Conservation (phyloP, 805 yeast genomes). For the Teunomyces cretensis region DNA sequence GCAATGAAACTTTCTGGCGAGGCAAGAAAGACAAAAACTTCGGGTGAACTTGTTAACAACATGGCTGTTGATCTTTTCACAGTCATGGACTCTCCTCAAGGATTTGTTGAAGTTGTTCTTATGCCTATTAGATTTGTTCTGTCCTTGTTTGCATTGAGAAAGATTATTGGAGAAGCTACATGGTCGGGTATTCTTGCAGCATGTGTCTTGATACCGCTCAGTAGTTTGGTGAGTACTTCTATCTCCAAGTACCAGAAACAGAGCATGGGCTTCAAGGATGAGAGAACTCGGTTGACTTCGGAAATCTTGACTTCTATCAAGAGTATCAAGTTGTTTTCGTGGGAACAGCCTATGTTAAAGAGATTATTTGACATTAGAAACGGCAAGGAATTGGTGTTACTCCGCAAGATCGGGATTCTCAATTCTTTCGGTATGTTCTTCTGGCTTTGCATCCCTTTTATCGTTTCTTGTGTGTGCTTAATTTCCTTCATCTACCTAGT, state of each 20-base stretch:
- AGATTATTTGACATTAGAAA: constrained; percentile 56
- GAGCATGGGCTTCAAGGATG: constrained; percentile 59
- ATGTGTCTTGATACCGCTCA: constrained; percentile 57
- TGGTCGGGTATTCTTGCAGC: constrained; percentile 56
- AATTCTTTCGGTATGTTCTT: constrained; percentile 49
- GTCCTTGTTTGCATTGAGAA: constrained; percentile 54
- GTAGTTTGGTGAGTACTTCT: constrained; percentile 50
- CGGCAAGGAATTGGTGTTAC: constrained; percentile 53
- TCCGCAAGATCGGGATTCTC: constrained; percentile 48
- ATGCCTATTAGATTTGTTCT: constrained; percentile 57
- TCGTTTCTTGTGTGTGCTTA: constrained; percentile 64
- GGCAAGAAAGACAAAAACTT: constrained; percentile 55
- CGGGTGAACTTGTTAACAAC: constrained; percentile 80
- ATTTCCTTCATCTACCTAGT: constrained; percentile 48
- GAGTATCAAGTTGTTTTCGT: constrained; percentile 64
- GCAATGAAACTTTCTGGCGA: constrained; percentile 66
- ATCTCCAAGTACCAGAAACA: constrained; percentile 21
- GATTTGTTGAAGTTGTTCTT: constrained; percentile 52
- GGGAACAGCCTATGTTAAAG: constrained; percentile 65
- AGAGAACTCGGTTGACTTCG: constrained; percentile 55
- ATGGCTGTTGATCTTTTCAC: constrained; percentile 74
- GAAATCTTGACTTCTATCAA: constrained; percentile 62
- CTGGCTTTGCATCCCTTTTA: constrained; percentile 64
- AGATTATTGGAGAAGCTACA: constrained; percentile 57
- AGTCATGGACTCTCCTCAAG: constrained; percentile 57